Conservation (phyloP, 176 grass and related monocot species). For the Ensete ventricosum region DNA sequence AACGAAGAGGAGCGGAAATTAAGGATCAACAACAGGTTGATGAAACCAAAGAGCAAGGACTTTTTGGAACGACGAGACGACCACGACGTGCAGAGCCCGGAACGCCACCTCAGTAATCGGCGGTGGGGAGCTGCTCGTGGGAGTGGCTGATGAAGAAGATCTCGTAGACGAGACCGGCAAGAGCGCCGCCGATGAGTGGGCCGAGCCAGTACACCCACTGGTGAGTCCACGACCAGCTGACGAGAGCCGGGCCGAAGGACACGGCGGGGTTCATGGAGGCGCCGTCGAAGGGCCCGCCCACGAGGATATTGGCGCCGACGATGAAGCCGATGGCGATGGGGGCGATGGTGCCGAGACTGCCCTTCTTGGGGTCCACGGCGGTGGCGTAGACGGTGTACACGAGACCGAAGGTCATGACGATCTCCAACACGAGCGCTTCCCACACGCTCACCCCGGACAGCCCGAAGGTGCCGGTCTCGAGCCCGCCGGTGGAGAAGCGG, state of each 20-base stretch:
- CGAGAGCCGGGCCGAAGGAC: constrained; percentile 4
- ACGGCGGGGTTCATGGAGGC: constrained; percentile 7
- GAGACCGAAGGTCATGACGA: constrained; percentile 5
- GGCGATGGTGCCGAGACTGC: not conserved
- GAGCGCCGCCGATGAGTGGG: not conserved
- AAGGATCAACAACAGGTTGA: no score
- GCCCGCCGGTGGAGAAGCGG: constrained; percentile 15
- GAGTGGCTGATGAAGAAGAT: not conserved
- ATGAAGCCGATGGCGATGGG: constrained; percentile 11
- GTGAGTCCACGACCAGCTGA: constrained; percentile 3
- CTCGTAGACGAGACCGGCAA: not conserved
- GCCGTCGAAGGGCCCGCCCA: constrained; percentile 5
- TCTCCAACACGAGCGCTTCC: not conserved
- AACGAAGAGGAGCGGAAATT: no score
- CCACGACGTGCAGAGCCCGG: no score
- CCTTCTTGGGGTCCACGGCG: constrained; percentile 4
- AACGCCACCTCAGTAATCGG: not conserved
- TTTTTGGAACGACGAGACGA: no score
- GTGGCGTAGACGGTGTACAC: constrained; percentile 7
- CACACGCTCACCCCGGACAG: constrained; percentile 8
- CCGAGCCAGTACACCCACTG: constrained; percentile 8
- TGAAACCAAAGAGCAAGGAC: no score
- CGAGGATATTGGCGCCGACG: constrained; percentile 6
- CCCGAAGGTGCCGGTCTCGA: constrained; percentile 9
- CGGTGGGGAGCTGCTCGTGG: not conserved